Evolutionary conservation across 495 filamentous ascomycete genomes (phyloP).

Genomic region (Lasiosphaeria hispida): DNA sequence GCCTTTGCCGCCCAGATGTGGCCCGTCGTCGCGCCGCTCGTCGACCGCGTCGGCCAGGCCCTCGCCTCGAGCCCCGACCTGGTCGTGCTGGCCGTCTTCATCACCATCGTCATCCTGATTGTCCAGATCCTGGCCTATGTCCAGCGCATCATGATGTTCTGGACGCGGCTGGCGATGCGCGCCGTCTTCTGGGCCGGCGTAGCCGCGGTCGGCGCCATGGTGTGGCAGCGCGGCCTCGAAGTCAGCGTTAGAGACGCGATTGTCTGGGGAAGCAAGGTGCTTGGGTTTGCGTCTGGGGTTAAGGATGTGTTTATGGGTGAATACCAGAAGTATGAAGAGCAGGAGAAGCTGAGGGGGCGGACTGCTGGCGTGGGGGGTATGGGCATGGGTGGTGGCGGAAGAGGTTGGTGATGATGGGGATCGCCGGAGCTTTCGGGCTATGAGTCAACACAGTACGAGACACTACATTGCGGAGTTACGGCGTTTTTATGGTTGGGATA

Average conservation of each 20-base stretch:
- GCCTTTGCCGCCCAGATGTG: neutral
- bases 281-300: constrained; percentile 53
- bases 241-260: constrained; percentile 55
- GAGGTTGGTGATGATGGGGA: neutral
- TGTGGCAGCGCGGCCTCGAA: constrained; percentile 65
- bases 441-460: too few species aligned
- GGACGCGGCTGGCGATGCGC: constrained; percentile 59
- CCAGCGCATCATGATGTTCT: constrained; percentile 67
- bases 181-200: constrained; percentile 59
- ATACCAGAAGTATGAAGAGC: constrained; percentile 46
- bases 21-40: constrained; percentile 47
- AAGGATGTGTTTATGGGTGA: constrained; percentile 56
- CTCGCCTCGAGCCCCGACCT: constrained; percentile 53
- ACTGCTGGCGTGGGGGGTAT: neutral
- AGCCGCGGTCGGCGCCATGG: constrained; percentile 46
- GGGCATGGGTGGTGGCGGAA: neutral
- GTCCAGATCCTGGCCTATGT: constrained; percentile 67
- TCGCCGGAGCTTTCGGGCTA: too few species aligned
- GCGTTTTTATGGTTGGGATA: neutral
- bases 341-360: constrained; percentile 23
- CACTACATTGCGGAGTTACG: neutral
- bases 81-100: constrained; percentile 54
- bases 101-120: constrained; percentile 55
- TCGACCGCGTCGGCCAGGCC: constrained; percentile 38
- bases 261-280: constrained; percentile 25